Evolutionary conservation across 495 filamentous ascomycete genomes (phyloP), one percentile per base, ranked within the genome.

Genomic region (Evansstolkia leycettana): DNA sequence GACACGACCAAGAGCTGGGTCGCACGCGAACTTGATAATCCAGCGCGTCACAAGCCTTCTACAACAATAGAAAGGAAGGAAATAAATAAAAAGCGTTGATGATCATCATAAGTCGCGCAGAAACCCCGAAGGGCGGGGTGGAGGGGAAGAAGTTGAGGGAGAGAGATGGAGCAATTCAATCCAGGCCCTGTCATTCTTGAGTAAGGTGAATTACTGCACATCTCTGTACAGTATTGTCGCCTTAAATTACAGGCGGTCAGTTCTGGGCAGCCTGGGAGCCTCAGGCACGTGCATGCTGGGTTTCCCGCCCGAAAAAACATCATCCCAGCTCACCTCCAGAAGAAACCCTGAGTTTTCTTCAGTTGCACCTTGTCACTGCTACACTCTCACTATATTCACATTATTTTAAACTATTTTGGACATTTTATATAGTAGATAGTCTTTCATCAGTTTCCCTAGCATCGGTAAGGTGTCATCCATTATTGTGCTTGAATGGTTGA

Each of bases 221-320:
- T n/a, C n/a, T n/a, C n/a, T n/a, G n/a, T n/a, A n/a, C n/a, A n/a
- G n/a, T n/a, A n/a, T n/a, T n/a, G n/a, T n/a, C n/a, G n/a, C n/a
- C n/a, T n/a, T n/a, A n/a, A n/a, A n/a, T n/a, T n/a, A n/a, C n/a
- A n/a, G n/a, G n/a, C n/a, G n/a, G 31, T 51, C 38, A 40, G 40
- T 28, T 18, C 39, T 47, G 40, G 41, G 40, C 40, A 33, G 20
- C 29, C 19, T 13, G 10, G 27, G 39, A 47, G 48, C 48, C 48
- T 47, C 48, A 51, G 48, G 48, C 44, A 51, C 42, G 45, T 51
- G 48, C 41, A 4, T 23, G 20, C 20, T 23, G 20, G 20, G n/a
- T n/a, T 9, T 23, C 34, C 40, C 43, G 33, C 41, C 48, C 29
- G 43, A 49, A 49, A 52, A 52, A 52, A 52, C 49, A 52, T 52